phyloP scores from a whole-genome alignment of 768 basidiomycete genomes.

The Fibroporia radiculosa region DNA sequence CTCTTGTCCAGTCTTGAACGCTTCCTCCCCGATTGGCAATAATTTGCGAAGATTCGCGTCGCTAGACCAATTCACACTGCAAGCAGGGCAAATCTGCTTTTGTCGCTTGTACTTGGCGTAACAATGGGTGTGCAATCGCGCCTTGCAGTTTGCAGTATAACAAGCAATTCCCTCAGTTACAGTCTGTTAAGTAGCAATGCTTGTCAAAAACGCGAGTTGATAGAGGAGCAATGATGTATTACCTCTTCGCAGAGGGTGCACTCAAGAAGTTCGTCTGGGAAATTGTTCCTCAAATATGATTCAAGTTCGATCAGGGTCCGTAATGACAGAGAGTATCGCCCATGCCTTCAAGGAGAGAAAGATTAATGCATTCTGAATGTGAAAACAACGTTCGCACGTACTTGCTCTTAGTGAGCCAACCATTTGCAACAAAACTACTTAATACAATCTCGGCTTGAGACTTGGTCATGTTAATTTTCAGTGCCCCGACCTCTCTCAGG shows the following conservation, averaged over 20 bases:
- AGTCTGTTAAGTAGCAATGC: slow-evolving; percentile 32
- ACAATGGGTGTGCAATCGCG: slow-evolving; percentile 58
- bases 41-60: slow-evolving; percentile 40
- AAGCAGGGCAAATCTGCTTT: slow-evolving; percentile 46
- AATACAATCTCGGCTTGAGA: slow-evolving; percentile 67
- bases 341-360: slow-evolving; percentile 17
- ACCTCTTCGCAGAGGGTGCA: slow-evolving; percentile 74
- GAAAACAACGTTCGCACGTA: slow-evolving; percentile 26
- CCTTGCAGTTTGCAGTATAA: slow-evolving; percentile 50
- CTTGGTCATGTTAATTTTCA: slow-evolving; percentile 59
- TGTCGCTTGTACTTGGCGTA: slow-evolving; percentile 43
- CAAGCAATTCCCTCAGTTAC: slow-evolving; percentile 66
- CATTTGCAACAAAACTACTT: slow-evolving; percentile 75
- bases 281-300: slow-evolving; percentile 67
- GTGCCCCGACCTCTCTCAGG: slow-evolving; percentile 54
- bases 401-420: slow-evolving; percentile 74
- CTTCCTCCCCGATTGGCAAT: slow-evolving; percentile 58
- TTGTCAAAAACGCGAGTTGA: not conserved
- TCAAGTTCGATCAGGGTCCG: slow-evolving; percentile 69
- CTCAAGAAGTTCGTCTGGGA: slow-evolving; percentile 60
- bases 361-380: not conserved
- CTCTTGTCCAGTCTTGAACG: slow-evolving; percentile 50
- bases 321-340: slow-evolving; percentile 69
- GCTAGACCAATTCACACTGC: slow-evolving; percentile 51
- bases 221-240: slow-evolving; percentile 14